Conservation (phyloP, 441 rosid species). For the Mallotus japonicus region DNA sequence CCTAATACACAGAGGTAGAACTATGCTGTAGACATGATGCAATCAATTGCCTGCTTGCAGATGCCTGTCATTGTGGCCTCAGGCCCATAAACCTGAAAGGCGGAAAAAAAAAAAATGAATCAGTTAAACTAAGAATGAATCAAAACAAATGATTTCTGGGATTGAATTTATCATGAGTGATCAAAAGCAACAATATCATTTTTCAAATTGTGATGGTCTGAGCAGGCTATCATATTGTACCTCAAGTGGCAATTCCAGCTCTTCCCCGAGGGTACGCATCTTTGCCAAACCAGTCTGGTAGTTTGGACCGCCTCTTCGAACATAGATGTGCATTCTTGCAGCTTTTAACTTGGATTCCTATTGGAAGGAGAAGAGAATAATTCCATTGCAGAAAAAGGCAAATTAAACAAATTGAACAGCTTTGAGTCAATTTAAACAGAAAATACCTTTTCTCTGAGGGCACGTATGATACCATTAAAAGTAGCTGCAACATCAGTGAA, state of each 20-base stretch:
- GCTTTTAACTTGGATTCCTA: conserved; percentile 86
- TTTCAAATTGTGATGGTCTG: too few species aligned
- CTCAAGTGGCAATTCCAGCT: conserved; percentile 82
- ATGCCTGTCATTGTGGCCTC: conserved; percentile 92
- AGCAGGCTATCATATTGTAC: conserved; percentile 30
- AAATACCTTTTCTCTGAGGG: conserved; percentile 75
- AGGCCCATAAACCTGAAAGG: conserved; percentile 70
- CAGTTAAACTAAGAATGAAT: background rate
- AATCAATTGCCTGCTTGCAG: conserved; percentile 81
- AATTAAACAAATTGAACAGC: conserved; percentile 6
- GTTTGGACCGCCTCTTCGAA: conserved; percentile 93
- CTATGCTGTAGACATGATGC: conserved; percentile 62
- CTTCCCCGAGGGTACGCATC: conserved; percentile 80
- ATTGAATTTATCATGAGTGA: background rate
- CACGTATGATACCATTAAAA: conserved; percentile 80
- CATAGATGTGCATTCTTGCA: conserved; percentile 86
- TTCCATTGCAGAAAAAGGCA: conserved; percentile 11
- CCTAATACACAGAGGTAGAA: background rate
- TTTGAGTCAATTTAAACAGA: conserved; percentile 6
- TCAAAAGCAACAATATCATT: background rate
- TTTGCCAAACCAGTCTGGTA: conserved; percentile 81
- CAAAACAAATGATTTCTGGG: background rate
- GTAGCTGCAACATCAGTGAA: conserved; percentile 94
- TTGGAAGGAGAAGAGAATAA: background rate
- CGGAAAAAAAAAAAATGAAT: background rate